Evolutionary conservation across 1,139 yeast species (phyloP).

Genomic region (Blastobotrys aristatus): DNA sequence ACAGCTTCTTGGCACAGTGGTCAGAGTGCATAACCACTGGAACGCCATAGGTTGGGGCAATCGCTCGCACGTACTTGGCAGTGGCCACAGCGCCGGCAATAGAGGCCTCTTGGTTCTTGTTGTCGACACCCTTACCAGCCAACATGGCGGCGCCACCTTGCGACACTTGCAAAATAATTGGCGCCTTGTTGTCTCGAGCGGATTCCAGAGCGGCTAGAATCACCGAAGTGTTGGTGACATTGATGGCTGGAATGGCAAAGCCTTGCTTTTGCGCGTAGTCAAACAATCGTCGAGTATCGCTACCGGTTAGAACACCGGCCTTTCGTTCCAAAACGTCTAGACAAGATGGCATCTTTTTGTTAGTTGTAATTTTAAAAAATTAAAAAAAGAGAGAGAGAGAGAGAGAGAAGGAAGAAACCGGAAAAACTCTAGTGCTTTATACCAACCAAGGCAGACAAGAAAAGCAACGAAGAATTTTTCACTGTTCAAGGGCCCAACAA

Average conservation of each 20-base stretch:
- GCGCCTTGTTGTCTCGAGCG: conserved; percentile 93
- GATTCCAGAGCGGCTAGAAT: conserved; percentile 97
- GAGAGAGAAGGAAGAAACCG: background rate
- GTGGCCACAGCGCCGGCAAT: conserved; percentile 96
- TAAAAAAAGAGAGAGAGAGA: background rate
- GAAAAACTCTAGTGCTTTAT: background rate
- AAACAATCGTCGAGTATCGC: conserved; percentile 84
- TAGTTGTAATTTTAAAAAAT: background rate
- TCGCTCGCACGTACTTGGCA: conserved; percentile 93
- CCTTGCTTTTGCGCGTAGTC: conserved; percentile 90
- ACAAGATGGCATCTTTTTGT: conserved; percentile 13
- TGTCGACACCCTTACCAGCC: conserved; percentile 90
- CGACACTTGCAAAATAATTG: conserved; percentile 94
- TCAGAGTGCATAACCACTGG: conserved; percentile 98
- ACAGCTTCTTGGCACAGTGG: conserved; percentile 97
- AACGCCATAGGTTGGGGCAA: conserved; percentile 94
- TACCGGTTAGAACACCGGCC: conserved; percentile 98
- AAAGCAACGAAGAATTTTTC: background rate
- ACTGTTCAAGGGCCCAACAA: too few species aligned
- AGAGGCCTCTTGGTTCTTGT: conserved; percentile 90
- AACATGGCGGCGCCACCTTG: conserved; percentile 99
- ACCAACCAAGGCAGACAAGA: background rate
- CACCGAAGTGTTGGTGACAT: conserved; percentile 96
- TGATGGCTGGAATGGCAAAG: conserved; percentile 97
- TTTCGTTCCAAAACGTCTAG: conserved; percentile 77